Evolutionary conservation across 306 rosid species (phyloP).

Genomic region (Gillenia trifoliata): DNA sequence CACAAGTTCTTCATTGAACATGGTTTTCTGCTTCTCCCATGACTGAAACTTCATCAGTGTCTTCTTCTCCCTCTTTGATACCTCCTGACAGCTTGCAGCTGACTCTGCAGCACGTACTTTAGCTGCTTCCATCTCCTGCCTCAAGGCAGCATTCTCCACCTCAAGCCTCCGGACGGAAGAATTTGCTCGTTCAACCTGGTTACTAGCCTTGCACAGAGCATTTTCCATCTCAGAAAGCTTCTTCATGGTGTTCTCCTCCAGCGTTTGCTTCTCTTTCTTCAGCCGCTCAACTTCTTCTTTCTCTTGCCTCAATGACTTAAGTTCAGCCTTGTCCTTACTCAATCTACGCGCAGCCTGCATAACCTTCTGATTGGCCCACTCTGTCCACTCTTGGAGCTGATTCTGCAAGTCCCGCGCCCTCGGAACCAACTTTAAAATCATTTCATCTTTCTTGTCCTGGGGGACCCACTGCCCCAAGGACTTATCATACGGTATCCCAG

Average conservation of each 20-base stretch:
- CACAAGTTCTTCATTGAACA: slow-evolving; percentile 61
- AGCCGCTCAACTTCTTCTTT: slow-evolving; percentile 84
- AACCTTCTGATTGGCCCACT: slow-evolving; percentile 94
- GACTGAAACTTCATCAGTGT: slow-evolving; percentile 55
- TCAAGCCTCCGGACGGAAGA: slow-evolving; percentile 73
- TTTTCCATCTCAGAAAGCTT: slow-evolving; percentile 88
- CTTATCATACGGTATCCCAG: slow-evolving; percentile 54
- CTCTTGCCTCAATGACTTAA: slow-evolving; percentile 72
- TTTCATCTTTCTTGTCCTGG: slow-evolving; percentile 72
- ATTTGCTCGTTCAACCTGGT: slow-evolving; percentile 83
- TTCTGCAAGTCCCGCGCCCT: slow-evolving; percentile 67
- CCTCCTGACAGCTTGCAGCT: slow-evolving; percentile 76
- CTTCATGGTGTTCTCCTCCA: slow-evolving; percentile 81
- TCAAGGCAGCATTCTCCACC: slow-evolving; percentile 61
- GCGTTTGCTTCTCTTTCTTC: slow-evolving; percentile 70
- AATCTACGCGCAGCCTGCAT: slow-evolving; percentile 95
- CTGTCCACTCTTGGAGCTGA: slow-evolving; percentile 89
- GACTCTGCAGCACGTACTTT: slow-evolving; percentile 64
- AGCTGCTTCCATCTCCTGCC: slow-evolving; percentile 85
- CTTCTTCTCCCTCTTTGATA: slow-evolving; percentile 73
- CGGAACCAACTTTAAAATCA: slow-evolving; percentile 68
- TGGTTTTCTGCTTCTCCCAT: slow-evolving; percentile 74
- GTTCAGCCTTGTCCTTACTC: slow-evolving; percentile 82
- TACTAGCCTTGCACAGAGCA: slow-evolving; percentile 76
- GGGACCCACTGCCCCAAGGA: slow-evolving; percentile 57